Conservation (phyloP, 2,329 filamentous ascomycete genomes). For the Aspergillus transmontanensis region DNA sequence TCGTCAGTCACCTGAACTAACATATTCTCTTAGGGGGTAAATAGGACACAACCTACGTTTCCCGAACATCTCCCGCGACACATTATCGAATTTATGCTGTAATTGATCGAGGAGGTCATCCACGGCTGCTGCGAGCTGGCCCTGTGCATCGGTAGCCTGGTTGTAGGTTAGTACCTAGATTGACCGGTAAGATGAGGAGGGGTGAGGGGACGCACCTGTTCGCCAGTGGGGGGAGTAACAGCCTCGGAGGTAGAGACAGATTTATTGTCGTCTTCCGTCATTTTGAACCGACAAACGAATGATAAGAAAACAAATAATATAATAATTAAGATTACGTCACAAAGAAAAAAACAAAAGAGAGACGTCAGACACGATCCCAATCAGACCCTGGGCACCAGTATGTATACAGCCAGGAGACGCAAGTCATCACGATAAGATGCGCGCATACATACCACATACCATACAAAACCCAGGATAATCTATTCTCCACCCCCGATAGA, state of each 20-base stretch:
- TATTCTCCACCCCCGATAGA: constrained; percentile 11
- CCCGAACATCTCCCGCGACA: constrained; percentile 83
- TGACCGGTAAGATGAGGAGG: not conserved
- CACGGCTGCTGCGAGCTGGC: constrained; percentile 72
- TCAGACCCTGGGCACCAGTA: no score
- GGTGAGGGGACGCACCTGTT: constrained; percentile 21
- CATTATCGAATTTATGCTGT: constrained; percentile 79
- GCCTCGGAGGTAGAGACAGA: constrained; percentile 20
- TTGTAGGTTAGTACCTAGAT: not conserved
- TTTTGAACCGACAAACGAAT: not conserved
- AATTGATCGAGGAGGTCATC: constrained; percentile 85
- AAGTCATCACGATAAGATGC: not conserved
- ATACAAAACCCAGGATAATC: constrained; percentile 27
- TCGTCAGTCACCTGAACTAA: not conserved
- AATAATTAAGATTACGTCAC: not conserved
- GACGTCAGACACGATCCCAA: no score
- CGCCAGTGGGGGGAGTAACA: constrained; percentile 16
- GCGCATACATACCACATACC: not conserved
- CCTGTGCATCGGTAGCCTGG: constrained; percentile 34
- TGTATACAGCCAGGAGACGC: not conserved
- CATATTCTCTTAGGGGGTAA: not conserved
- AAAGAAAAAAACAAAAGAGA: not conserved
- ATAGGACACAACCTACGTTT: constrained; percentile 66
- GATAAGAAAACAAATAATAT: not conserved
- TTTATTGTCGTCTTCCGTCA: constrained; percentile 22